Conservation (phyloP, 345 rosid species). For the Physaria fendleri region DNA sequence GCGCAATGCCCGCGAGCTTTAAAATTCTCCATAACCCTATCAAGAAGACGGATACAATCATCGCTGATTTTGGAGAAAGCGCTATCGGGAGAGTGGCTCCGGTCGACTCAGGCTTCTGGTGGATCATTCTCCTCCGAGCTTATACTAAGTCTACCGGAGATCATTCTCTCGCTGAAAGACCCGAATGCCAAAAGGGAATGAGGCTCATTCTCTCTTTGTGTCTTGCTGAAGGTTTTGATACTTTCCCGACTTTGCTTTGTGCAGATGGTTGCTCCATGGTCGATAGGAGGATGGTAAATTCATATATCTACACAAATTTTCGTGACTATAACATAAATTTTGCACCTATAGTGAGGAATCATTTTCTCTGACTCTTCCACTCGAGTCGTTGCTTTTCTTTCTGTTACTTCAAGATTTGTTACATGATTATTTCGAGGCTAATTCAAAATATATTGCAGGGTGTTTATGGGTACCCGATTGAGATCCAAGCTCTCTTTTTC, state of each 20-base stretch:
- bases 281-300: slow-evolving; percentile 84
- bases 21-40: slow-evolving; percentile 70
- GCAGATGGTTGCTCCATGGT: slow-evolving; percentile 90
- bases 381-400: too few species aligned
- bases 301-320: too few species aligned
- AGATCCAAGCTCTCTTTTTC: slow-evolving; percentile 79
- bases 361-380: too few species aligned
- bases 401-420: too few species aligned
- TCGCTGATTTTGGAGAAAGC: slow-evolving; percentile 80
- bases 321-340: too few species aligned
- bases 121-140: slow-evolving; percentile 84
- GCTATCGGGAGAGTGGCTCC: slow-evolving; percentile 91
- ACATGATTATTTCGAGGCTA: too few species aligned
- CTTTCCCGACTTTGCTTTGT: slow-evolving; percentile 80
- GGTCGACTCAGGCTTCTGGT: slow-evolving; percentile 85
- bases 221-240: slow-evolving; percentile 79
- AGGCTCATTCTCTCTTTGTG: slow-evolving; percentile 66
- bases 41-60: slow-evolving; percentile 47
- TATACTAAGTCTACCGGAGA: slow-evolving; percentile 77
- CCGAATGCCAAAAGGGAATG: slow-evolving; percentile 81
- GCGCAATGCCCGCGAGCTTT: slow-evolving; percentile 85
- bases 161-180: slow-evolving; percentile 49
- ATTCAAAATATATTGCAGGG: slow-evolving; percentile 55
- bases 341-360: too few species aligned
- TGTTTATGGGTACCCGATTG: slow-evolving; percentile 73